These are phyloP conservation scores for Talaromyces wortmannii DNA, from an alignment of 495 filamentous ascomycete species.

Conservation along the genomic window DNA sequence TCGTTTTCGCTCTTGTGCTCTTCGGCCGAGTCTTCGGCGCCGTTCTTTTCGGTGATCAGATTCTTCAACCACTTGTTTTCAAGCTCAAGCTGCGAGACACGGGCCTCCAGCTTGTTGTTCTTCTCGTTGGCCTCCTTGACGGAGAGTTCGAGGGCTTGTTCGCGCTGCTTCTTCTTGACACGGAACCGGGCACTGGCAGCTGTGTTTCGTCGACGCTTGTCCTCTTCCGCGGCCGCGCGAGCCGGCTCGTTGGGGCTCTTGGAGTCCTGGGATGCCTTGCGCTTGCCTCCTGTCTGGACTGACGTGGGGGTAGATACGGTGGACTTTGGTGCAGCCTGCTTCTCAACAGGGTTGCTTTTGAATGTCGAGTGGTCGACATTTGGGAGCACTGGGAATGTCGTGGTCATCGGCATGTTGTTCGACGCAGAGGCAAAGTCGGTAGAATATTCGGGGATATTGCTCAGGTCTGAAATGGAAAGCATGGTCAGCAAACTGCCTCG, in stretches of 20 bases:
- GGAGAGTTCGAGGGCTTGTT: conserved; percentile 83
- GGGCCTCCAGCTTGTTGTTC: conserved; percentile 68
- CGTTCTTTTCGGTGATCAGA: conserved; percentile 88
- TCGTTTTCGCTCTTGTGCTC: conserved; percentile 32
- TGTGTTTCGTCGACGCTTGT: conserved; percentile 94
- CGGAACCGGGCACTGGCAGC: conserved; percentile 93
- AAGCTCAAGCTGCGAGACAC: conserved; percentile 80
- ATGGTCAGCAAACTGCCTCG: conserved; percentile 3
- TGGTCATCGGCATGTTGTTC: conserved; percentile 17
- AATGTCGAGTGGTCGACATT: conserved; percentile 11
- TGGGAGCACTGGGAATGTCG: conserved; percentile 18
- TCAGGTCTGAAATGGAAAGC: conserved; percentile 22
- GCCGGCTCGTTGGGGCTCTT: conserved; percentile 34
- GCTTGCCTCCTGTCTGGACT: conserved; percentile 24
- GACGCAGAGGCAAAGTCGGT: conserved; percentile 21
- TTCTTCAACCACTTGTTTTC: conserved; percentile 97
- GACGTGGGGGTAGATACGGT: conserved; percentile 8
- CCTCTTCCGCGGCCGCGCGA: conserved; percentile 87
- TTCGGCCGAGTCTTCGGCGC: conserved; percentile 15
- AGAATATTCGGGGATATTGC: conserved; percentile 28
- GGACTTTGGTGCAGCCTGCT: neutral
- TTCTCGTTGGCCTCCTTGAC: conserved; percentile 90
- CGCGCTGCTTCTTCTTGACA: conserved; percentile 98
- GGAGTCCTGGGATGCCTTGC: conserved; percentile 25
- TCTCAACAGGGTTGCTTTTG: conserved; percentile 11